phyloP scores from a whole-genome alignment of 2,329 filamentous ascomycete species.

The Ophiostoma triangulosporum region DNA sequence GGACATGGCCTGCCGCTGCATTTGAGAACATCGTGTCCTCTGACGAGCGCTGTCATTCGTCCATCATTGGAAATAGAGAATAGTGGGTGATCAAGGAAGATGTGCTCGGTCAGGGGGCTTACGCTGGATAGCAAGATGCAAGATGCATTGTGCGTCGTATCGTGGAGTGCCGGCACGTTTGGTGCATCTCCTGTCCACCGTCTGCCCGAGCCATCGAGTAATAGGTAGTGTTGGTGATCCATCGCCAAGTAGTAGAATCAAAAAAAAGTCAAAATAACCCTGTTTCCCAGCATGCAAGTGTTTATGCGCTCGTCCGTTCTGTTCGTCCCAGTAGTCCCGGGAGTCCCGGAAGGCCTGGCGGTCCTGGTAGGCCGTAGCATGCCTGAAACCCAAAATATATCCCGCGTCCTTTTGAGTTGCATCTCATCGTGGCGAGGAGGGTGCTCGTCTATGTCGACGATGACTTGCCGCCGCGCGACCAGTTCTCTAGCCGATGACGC shows the following conservation, averaged over 20 bases:
- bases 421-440: too few relatives aligned
- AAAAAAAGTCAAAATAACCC: background rate
- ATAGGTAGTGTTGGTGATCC: background rate
- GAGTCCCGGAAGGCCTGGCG: too few relatives aligned
- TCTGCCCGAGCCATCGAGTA: background rate
- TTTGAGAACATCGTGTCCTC: background rate
- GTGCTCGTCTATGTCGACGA: background rate
- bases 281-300: background rate
- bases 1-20: background rate
- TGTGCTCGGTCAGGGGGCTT: background rate
- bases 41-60: background rate
- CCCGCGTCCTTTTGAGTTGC: background rate
- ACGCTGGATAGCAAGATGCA: background rate
- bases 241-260: background rate
- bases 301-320: background rate
- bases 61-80: background rate
- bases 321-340: too few relatives aligned
- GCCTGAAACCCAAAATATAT: background rate
- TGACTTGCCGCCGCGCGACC: constrained; percentile 7
- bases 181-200: background rate
- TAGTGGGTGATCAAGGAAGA: background rate
- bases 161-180: background rate
- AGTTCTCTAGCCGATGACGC: constrained; percentile 2
- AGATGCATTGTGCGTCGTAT: background rate
- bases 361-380: background rate